Evolutionary conservation across 1,284 basidiomycete species (phyloP).

Genomic region (Ceratobasidium sp.): DNA sequence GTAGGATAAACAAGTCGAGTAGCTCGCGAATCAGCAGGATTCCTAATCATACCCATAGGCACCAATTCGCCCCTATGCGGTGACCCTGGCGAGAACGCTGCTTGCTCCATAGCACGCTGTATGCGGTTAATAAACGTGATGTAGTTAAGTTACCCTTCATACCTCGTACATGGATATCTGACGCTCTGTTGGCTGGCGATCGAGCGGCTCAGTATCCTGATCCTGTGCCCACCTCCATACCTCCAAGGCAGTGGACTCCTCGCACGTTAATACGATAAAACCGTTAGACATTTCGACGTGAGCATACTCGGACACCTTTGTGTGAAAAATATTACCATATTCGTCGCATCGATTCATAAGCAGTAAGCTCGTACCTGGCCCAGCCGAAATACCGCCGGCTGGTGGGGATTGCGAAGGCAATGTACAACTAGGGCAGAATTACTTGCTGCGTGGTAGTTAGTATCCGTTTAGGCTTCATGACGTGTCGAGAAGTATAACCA

Average conservation of each 20-base stretch:
- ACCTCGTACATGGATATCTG: conserved; percentile 17
- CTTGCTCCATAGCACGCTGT: neutral
- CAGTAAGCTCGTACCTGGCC: neutral
- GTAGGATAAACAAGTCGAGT: conserved; percentile 29
- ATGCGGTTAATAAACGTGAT: neutral
- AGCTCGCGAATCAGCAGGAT: neutral
- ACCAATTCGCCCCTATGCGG: conserved; percentile 5
- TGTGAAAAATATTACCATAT: neutral
- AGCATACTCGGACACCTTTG: neutral
- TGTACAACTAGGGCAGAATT: conserved; percentile 7
- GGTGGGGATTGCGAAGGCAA: conserved; percentile 1
- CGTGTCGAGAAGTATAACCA: no score
- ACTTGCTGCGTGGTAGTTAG: no score
- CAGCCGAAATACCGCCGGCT: neutral
- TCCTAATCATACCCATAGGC: conserved; percentile 15
- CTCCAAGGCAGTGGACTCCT: neutral
- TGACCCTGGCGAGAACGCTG: neutral
- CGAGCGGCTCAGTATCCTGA: conserved; percentile 8
- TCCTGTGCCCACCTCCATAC: conserved; percentile 34
- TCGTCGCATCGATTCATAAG: neutral
- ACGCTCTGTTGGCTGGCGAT: neutral
- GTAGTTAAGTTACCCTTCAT: neutral
- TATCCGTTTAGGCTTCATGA: no score
- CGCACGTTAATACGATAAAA: conserved; percentile 23
- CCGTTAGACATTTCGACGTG: conserved; percentile 36